Conservation (phyloP, 140 eudicot species). For the Oenanthe javanica region DNA sequence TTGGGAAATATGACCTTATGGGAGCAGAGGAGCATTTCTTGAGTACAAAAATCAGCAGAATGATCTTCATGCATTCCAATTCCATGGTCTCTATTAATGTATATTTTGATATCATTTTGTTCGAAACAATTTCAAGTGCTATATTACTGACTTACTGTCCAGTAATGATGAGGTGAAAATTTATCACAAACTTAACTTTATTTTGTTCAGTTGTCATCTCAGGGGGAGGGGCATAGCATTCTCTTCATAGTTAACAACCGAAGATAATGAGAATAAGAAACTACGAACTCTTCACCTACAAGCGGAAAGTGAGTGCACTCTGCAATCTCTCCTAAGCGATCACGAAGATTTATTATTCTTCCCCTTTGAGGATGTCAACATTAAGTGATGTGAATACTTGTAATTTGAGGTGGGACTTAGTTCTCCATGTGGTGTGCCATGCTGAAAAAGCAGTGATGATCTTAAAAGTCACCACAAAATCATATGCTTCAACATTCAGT, state of each 20-base stretch:
- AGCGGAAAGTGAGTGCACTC: no score
- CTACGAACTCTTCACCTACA: neutral
- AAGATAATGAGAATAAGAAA: neutral
- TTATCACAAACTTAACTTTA: neutral
- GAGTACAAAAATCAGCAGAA: no score
- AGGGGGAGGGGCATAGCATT: neutral
- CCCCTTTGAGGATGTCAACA: neutral
- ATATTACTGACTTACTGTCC: no score
- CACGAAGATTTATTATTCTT: neutral
- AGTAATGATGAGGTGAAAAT: neutral
- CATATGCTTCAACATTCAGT: neutral
- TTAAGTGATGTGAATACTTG: neutral
- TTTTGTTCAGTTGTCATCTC: neutral
- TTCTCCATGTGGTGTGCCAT: neutral
- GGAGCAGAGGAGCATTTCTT: no score
- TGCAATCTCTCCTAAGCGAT: neutral
- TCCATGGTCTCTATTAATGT: no score
- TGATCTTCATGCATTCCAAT: no score
- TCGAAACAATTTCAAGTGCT: neutral
- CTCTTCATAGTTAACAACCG: neutral
- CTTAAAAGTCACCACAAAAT: neutral
- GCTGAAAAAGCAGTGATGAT: neutral
- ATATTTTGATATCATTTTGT: no score
- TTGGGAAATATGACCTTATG: no score
- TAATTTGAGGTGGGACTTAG: neutral